Evolutionary conservation across 345 rosid species (phyloP), one percentile per base, ranked within the genome.

Genomic region (Syzygium oleosum): DNA sequence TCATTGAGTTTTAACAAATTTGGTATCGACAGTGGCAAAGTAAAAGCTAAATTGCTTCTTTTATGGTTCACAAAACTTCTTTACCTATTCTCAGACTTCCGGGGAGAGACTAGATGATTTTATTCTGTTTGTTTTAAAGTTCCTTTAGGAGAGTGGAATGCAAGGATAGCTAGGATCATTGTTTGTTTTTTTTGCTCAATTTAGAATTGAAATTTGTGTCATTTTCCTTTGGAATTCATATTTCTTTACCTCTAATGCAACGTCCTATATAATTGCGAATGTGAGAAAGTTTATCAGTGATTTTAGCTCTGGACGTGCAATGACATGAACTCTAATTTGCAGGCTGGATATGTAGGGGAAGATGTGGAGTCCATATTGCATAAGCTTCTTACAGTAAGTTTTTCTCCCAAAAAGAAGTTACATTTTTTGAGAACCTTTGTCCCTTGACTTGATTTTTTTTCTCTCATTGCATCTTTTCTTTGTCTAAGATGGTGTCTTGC

Each of bases 281-380:
- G 21, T 65, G 83, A 59, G 29, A 22, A 46, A 61, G 31, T 86
- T 59, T 46, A 46, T 51, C 58, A 51, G 53, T 43, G 54, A 73
- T 80, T 85, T 34, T 78, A 86, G 78, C 52, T 59, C 59, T 85
- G 53, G 43, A 55, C 8, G 88, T 88, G 51, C 52, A 49, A 46
- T 84, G 46, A 58, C 84, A 86, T 91, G 10, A 52, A 19, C 78
- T 87, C 84, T 84, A 90, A 84, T 85, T 27, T 91, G 91, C 98
- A 98, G 99, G 99, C 99, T 90, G 99, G 99, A 88, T 98, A 98
- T 90, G 99, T 97, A 12, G 99, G 99, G 87, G 99, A 98, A 92
- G 99, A 97, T 91, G 99, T 98, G 89, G 99, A 98, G 91, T 95
- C 99, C 91, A 96, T 98, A 92, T 92, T 98, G 91, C 96, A 96